A percentile compares a stretch with the other conserved stretches of the same genome.
These are phyloP conservation scores for Coleophoma crateriformis DNA, from an alignment of 2,329 filamentous ascomycete genomes.

Conservation along the genomic window DNA sequence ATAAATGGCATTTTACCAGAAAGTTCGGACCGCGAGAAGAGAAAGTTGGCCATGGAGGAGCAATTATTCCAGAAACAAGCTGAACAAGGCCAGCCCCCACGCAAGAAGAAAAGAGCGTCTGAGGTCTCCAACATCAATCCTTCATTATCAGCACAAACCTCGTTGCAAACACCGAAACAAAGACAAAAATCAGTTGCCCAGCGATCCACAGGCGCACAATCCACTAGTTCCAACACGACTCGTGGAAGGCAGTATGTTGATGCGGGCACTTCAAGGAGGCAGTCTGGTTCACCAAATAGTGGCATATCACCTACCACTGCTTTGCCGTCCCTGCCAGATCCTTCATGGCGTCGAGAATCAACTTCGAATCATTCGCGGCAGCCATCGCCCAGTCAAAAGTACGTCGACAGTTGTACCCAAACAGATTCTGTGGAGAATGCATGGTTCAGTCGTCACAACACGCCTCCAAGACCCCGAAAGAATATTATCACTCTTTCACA, in stretches of 20 bases:
- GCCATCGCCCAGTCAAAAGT: slow-evolving; percentile 16
- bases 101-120: slow-evolving; percentile 58
- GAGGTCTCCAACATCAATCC: slow-evolving; percentile 37
- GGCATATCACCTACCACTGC: slow-evolving; percentile 19
- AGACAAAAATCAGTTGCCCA: slow-evolving; percentile 23
- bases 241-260: slow-evolving; percentile 22
- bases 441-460: slow-evolving; percentile 21
- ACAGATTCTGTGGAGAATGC: slow-evolving; percentile 24
- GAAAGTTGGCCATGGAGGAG: slow-evolving; percentile 62
- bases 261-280: slow-evolving; percentile 22
- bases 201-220: slow-evolving; percentile 18
- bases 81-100: slow-evolving; percentile 48
- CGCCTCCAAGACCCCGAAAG: slow-evolving; percentile 11
- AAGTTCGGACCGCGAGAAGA: slow-evolving; percentile 60
- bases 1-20: slow-evolving; percentile 46
- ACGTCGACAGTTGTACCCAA: slow-evolving; percentile 22
- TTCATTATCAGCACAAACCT: slow-evolving; percentile 5
- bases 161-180: slow-evolving; percentile 22
- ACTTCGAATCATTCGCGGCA: slow-evolving; percentile 15
- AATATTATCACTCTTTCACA: slow-evolving; percentile 21
- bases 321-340: slow-evolving; percentile 12
- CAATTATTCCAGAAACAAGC: slow-evolving; percentile 54
- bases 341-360: slow-evolving; percentile 8
- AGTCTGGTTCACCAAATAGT: slow-evolving; percentile 24
- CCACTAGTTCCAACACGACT: slow-evolving; percentile 12